Conservation (phyloP, 805 yeast genomes). For the Kockiozyma suomiensis region DNA sequence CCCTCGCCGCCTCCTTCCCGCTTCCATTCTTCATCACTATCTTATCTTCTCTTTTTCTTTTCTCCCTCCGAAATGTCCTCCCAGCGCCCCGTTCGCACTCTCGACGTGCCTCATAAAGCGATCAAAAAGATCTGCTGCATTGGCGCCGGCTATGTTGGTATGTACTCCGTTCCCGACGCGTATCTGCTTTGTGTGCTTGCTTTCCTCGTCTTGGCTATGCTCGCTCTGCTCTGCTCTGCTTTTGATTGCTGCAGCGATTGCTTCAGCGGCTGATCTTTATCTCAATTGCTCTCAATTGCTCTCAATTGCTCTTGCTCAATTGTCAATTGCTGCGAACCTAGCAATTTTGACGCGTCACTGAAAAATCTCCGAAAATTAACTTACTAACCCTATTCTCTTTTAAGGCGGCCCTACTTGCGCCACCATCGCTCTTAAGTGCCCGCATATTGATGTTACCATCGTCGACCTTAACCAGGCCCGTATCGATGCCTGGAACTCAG, state of each 20-base stretch:
- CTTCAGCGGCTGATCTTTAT: not conserved
- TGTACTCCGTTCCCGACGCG: too few relatives aligned
- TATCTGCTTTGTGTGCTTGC: too few relatives aligned
- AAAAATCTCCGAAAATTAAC: not conserved
- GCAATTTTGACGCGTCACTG: not conserved
- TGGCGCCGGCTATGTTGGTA: constrained; percentile 41
- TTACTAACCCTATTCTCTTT: not conserved
- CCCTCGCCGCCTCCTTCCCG: constrained; percentile 3
- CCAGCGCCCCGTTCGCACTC: constrained; percentile 20
- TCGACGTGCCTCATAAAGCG: constrained; percentile 31
- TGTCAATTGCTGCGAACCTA: not conserved
- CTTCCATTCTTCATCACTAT: not conserved
- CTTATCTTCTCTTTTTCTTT: not conserved
- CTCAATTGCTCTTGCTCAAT: too few relatives aligned
- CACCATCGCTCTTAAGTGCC: constrained; percentile 39
- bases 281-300: too few relatives aligned
- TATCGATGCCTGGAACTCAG: constrained; percentile 41
- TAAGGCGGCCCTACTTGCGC: constrained; percentile 42
- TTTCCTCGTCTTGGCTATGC: not conserved
- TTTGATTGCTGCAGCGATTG: not conserved
- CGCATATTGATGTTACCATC: constrained; percentile 38
- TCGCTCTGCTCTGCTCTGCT: not conserved
- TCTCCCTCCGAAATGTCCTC: constrained; percentile 10
- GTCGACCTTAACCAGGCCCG: constrained; percentile 40
- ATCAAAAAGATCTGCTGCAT: constrained; percentile 40